Conservation (phyloP, 108 stramenopile species). For the Discostella stelligeroides region DNA sequence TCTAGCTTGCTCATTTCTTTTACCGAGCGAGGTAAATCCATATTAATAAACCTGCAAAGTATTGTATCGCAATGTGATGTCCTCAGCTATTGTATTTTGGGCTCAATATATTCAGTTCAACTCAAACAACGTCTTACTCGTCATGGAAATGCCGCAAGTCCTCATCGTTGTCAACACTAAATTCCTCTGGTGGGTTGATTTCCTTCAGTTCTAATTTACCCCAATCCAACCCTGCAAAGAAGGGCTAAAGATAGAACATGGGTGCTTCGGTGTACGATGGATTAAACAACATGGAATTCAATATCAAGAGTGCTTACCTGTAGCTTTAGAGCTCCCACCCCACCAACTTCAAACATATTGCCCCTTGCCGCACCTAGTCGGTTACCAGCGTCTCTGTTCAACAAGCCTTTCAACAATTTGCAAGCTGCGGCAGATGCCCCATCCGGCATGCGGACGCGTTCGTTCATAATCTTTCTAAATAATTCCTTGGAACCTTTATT, state of each 20-base stretch:
- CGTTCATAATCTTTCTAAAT: slow-evolving; percentile 94
- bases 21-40: slow-evolving; percentile 84
- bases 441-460: slow-evolving; percentile 91
- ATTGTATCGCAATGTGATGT: neutral
- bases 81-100: neutral
- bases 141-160: slow-evolving; percentile 89
- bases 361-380: slow-evolving; percentile 88
- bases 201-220: slow-evolving; percentile 77
- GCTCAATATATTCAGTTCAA: neutral
- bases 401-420: slow-evolving; percentile 88
- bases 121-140: slow-evolving; percentile 49
- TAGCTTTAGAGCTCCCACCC: slow-evolving; percentile 91
- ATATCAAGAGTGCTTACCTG: slow-evolving; percentile 17
- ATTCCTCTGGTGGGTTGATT: slow-evolving; percentile 72
- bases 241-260: slow-evolving; percentile 29
- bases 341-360: slow-evolving; percentile 98
- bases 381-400: slow-evolving; percentile 88
- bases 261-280: neutral
- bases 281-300: neutral
- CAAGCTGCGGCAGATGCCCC: slow-evolving; percentile 79
- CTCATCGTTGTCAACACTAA: slow-evolving; percentile 72
- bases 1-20: slow-evolving; percentile 67
- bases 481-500: slow-evolving; percentile 85
- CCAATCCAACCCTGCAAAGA: slow-evolving; percentile 94
- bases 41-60: slow-evolving; percentile 59